A percentile compares a stretch with the other conserved stretches of the same genome.
Evolutionary conservation across 805 yeast genomes (phyloP).

Genomic region (Priceomyces medius): DNA sequence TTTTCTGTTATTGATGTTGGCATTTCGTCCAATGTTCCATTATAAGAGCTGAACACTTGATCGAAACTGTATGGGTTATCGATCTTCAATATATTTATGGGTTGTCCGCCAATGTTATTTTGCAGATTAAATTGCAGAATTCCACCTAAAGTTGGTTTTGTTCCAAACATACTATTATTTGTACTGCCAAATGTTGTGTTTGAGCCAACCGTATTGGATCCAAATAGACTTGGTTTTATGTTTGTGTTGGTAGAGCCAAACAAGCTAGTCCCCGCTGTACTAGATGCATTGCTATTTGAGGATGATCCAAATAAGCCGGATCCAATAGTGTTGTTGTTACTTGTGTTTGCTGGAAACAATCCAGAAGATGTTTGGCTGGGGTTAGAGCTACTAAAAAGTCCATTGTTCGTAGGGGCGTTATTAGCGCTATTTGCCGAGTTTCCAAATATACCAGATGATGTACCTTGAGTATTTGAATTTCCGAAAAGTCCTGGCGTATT

Average conservation of each 20-base stretch:
- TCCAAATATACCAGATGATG: slow-evolving; percentile 11
- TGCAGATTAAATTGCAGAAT: background rate
- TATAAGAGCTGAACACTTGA: slow-evolving; percentile 21
- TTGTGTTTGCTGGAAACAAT: slow-evolving; percentile 1
- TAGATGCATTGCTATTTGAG: background rate
- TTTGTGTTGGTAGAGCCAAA: background rate
- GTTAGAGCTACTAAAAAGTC: slow-evolving; percentile 19
- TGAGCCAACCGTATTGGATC: background rate
- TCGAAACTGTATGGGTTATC: slow-evolving; percentile 32
- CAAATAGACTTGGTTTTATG: slow-evolving; percentile 1
- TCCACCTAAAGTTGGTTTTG: background rate
- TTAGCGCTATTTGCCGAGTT: slow-evolving; percentile 10
- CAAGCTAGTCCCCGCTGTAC: background rate
- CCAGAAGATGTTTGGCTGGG: background rate
- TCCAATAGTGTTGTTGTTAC: background rate
- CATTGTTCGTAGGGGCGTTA: slow-evolving; percentile 17
- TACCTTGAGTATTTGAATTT: slow-evolving; percentile 5
- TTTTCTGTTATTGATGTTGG: slow-evolving; percentile 34
- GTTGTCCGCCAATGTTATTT: background rate
- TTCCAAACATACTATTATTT: background rate
- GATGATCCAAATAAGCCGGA: slow-evolving; percentile 2
- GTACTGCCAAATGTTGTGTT: background rate
- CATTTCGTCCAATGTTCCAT: slow-evolving; percentile 20
- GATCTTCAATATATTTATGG: slow-evolving; percentile 1
- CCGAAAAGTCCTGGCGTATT: background rate